Evolutionary conservation across 495 filamentous ascomycete species (phyloP).

Genomic region (Penicillium crystallinum): DNA sequence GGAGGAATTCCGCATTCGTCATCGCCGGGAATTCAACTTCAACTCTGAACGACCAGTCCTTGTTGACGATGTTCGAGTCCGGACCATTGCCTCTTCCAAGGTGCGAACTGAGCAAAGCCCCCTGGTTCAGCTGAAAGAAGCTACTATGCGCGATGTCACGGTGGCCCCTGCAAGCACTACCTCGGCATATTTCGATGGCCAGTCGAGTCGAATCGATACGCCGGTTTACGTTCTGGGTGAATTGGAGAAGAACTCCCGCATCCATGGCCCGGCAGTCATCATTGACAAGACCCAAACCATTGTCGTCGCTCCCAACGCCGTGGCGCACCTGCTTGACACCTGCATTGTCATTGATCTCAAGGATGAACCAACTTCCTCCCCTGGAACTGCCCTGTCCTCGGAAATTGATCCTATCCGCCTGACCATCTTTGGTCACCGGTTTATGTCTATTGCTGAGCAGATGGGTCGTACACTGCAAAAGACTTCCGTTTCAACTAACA

Average conservation of each 20-base stretch:
- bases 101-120: conserved; percentile 39
- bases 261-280: conserved; percentile 82
- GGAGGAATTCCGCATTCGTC: conserved; percentile 41
- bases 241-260: conserved; percentile 66
- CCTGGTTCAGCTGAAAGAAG: conserved; percentile 34
- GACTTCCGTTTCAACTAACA: conserved; percentile 85
- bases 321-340: conserved; percentile 54
- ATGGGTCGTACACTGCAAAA: conserved; percentile 89
- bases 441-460: conserved; percentile 94
- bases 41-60: conserved; percentile 44
- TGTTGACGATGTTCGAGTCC: conserved; percentile 51
- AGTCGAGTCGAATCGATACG: conserved; percentile 70
- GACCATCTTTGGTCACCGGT: conserved; percentile 83
- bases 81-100: conserved; percentile 40
- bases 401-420: conserved; percentile 80
- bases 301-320: conserved; percentile 70
- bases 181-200: conserved; percentile 48
- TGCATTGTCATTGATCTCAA: conserved; percentile 58
- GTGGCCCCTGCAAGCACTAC: conserved; percentile 24
- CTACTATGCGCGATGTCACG: conserved; percentile 24
- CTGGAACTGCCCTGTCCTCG: conserved; percentile 51
- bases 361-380: conserved; percentile 25
- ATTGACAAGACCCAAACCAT: conserved; percentile 95
- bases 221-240: conserved; percentile 81
- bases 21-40: conserved; percentile 51